Percentiles rank a stretch among this genome's conserved stretches.
Conservation (phyloP, 1,139 yeast species). For the Kurtzmaniella quercitrusa region DNA sequence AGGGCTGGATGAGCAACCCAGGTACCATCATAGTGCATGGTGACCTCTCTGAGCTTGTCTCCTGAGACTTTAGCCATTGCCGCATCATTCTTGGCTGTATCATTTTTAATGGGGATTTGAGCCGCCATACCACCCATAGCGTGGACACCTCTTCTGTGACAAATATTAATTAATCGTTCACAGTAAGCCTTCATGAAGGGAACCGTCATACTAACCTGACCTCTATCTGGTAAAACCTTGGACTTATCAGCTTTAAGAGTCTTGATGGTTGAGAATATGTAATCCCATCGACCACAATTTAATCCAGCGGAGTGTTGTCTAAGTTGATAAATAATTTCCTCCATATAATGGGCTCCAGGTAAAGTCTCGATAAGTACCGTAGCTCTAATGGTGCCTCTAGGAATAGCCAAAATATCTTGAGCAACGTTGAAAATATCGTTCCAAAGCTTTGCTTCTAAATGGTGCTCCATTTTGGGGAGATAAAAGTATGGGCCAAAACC, state of each 20-base stretch:
- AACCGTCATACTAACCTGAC: conserved; percentile 23
- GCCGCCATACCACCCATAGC: conserved; percentile 33
- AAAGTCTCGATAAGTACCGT: conserved; percentile 28
- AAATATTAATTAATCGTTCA: conserved; percentile 23
- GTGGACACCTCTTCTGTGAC: conserved; percentile 28
- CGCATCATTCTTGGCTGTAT: conserved; percentile 17
- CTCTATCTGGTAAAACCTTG: conserved; percentile 23
- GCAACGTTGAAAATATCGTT: conserved; percentile 25
- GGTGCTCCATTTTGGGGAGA: conserved; percentile 29
- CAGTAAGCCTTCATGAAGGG: conserved; percentile 27
- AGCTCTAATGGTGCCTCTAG: conserved; percentile 26
- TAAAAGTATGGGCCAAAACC: conserved; percentile 28
- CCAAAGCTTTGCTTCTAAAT: conserved; percentile 28
- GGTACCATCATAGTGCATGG: conserved; percentile 17
- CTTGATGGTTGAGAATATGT: conserved; percentile 26
- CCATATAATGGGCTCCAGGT: conserved; percentile 31
- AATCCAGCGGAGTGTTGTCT: conserved; percentile 25
- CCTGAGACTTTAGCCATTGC: conserved; percentile 24
- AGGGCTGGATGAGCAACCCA: conserved; percentile 20
- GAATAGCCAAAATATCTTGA: conserved; percentile 20
- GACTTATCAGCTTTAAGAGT: conserved; percentile 21
- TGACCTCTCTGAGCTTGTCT: conserved; percentile 21
- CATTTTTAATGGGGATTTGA: conserved; percentile 27
- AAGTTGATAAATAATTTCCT: conserved; percentile 26
- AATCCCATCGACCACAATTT: conserved; percentile 32